Evolutionary conservation across 1,284 basidiomycete species (phyloP).

Genomic region (Cryptococcus sp.): DNA sequence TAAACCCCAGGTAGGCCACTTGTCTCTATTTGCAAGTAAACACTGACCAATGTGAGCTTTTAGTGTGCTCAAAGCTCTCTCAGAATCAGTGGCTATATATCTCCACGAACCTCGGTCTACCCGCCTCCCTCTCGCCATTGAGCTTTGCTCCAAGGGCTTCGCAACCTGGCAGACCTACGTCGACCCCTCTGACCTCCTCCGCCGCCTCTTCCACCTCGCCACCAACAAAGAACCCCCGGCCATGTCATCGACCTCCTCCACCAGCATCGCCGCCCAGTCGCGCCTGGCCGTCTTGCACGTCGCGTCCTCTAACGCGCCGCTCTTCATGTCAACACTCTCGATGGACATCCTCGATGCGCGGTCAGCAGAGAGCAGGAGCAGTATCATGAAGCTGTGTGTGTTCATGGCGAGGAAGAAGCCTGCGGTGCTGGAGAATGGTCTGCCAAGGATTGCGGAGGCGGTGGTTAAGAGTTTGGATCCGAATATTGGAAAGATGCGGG

Average conservation of each 20-base stretch:
- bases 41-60: neutral
- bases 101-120: conserved; percentile 66
- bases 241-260: conserved; percentile 16
- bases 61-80: conserved; percentile 76
- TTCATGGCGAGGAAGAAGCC: conserved; percentile 93
- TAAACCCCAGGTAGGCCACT: conserved; percentile 69
- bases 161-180: conserved; percentile 91
- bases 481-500: conserved; percentile 73
- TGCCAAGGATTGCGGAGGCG: conserved; percentile 86
- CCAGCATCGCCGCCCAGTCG: conserved; percentile 54
- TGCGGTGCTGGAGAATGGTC: conserved; percentile 74
- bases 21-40: too few species aligned
- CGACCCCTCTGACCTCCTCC: conserved; percentile 84
- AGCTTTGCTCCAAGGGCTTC: conserved; percentile 85
- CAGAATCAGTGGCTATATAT: conserved; percentile 73
- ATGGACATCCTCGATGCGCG: conserved; percentile 84
- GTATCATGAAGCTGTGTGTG: conserved; percentile 88
- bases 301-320: conserved; percentile 73
- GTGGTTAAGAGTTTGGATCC: conserved; percentile 97
- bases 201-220: conserved; percentile 76
- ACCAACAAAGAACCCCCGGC: conserved; percentile 69
- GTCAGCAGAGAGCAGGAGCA: conserved; percentile 73
- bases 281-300: conserved; percentile 79
- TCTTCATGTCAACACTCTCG: conserved; percentile 93
- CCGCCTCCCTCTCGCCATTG: conserved; percentile 73